A percentile compares a stretch with the other conserved stretches of the same genome.
phyloP scores from a whole-genome alignment of 805 yeast genomes.

The Metschnikowia gruessii region DNA sequence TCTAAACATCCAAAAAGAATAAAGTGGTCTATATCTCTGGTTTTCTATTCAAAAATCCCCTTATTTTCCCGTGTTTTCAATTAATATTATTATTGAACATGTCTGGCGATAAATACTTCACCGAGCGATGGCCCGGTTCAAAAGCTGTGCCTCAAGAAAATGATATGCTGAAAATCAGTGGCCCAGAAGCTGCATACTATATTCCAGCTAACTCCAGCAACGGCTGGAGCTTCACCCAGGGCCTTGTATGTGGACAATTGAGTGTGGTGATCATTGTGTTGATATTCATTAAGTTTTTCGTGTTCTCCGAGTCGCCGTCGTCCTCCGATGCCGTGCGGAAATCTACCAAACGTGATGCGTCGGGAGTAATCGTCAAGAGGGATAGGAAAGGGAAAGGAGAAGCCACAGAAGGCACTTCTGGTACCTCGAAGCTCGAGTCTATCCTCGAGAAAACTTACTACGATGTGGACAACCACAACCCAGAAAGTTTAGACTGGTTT shows the following conservation, averaged over 20 bases:
- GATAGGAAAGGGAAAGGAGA: slow-evolving; percentile 24
- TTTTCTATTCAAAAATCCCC: neutral
- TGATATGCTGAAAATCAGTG: slow-evolving; percentile 5
- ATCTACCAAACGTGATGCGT: slow-evolving; percentile 25
- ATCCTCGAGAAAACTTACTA: slow-evolving; percentile 90
- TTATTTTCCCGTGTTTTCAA: neutral
- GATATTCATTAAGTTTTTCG: slow-evolving; percentile 70
- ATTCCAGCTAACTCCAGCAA: slow-evolving; percentile 4
- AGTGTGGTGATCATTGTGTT: slow-evolving; percentile 63
- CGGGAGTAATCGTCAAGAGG: slow-evolving; percentile 34
- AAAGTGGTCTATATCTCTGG: too few species aligned
- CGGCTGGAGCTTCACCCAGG: slow-evolving; percentile 72
- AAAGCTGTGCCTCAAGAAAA: neutral
- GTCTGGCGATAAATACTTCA: slow-evolving; percentile 2
- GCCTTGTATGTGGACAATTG: slow-evolving; percentile 68
- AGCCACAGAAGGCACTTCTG: slow-evolving; percentile 9
- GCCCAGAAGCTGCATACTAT: slow-evolving; percentile 8
- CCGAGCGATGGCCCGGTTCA: neutral
- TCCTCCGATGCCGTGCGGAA: slow-evolving; percentile 20
- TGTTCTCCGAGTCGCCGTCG: slow-evolving; percentile 65
- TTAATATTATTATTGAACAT: neutral
- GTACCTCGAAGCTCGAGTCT: slow-evolving; percentile 26
- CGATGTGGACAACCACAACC: slow-evolving; percentile 78
- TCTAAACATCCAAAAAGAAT: too few species aligned
- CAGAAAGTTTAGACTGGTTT: slow-evolving; percentile 96